These are phyloP conservation scores for Debaryomyces sp. DNA, from an alignment of 1,139 yeast genomes.

Conservation along the genomic window DNA sequence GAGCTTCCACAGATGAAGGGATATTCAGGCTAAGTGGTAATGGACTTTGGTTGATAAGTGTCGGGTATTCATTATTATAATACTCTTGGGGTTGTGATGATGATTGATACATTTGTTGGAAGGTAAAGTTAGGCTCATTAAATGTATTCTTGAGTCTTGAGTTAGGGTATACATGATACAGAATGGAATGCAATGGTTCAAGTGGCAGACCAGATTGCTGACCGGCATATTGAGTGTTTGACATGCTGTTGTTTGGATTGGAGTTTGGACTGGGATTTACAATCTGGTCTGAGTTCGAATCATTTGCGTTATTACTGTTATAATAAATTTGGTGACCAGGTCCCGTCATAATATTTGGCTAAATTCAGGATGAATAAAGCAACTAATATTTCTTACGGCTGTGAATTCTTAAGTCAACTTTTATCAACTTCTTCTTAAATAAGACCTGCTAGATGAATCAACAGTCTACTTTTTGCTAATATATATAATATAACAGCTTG, in stretches of 20 bases:
- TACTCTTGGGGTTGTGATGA: conserved; percentile 13
- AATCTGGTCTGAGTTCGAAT: conserved; percentile 6
- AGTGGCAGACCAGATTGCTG: not conserved
- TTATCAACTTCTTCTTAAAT: not conserved
- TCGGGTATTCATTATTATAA: conserved; percentile 8
- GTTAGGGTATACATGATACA: conserved; percentile 1
- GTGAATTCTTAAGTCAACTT: not conserved
- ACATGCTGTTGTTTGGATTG: conserved; percentile 6
- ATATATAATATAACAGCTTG: not conserved
- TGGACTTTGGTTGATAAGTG: conserved; percentile 6
- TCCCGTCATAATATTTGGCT: not conserved
- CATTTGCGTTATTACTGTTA: not conserved
- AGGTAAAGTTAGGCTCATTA: conserved; percentile 14
- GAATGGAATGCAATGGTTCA: not conserved
- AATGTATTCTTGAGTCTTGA: conserved; percentile 14
- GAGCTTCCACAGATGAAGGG: conserved; percentile 1
- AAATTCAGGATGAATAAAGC: not conserved
- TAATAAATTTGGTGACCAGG: not conserved
- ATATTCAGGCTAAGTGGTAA: not conserved
- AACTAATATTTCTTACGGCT: not conserved
- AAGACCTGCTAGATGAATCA: not conserved
- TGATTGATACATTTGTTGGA: conserved; percentile 15
- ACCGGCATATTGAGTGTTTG: conserved; percentile 1
- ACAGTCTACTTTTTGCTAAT: not conserved
- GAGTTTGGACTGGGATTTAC: not conserved